phyloP scores from a whole-genome alignment of 2,329 filamentous ascomycete genomes.

The Geosmithia flava region DNA sequence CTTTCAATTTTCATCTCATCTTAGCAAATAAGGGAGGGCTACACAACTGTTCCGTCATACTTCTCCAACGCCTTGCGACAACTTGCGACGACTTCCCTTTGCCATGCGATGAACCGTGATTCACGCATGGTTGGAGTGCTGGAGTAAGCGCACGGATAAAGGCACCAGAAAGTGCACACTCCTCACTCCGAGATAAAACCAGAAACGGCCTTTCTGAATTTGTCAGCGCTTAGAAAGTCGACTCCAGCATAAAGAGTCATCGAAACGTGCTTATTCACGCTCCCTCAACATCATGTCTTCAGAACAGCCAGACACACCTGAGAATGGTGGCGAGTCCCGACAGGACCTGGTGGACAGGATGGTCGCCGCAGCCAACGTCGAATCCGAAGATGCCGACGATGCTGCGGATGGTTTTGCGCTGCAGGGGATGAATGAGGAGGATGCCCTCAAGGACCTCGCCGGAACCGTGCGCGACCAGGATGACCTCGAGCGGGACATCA shows the following conservation, averaged over 20 bases:
- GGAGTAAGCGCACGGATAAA: neutral
- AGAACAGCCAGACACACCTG: conserved; percentile 1
- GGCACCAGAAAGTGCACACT: neutral
- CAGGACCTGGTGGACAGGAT: conserved; percentile 4
- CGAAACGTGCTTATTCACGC: neutral
- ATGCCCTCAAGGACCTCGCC: conserved; percentile 49
- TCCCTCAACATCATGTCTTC: conserved; percentile 4
- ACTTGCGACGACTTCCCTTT: too few relatives aligned
- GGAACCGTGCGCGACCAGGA: conserved; percentile 71
- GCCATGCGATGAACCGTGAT: neutral
- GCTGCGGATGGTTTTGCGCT: conserved; percentile 3
- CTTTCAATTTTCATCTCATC: neutral
- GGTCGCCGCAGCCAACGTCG: conserved; percentile 6
- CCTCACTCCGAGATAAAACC: neutral
- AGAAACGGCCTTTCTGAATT: too few relatives aligned
- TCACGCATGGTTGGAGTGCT: neutral
- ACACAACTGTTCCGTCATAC: too few relatives aligned
- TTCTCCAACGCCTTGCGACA: neutral
- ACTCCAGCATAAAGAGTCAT: too few relatives aligned
- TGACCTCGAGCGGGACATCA: conserved; percentile 82
- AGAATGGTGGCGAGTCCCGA: conserved; percentile 1
- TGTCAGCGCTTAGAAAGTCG: too few relatives aligned
- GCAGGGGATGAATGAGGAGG: conserved; percentile 39
- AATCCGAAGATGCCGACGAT: neutral
- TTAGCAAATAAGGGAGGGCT: neutral